Evolutionary conservation across 1,284 basidiomycete species (phyloP).

Genomic region (Cerrena zonata): DNA sequence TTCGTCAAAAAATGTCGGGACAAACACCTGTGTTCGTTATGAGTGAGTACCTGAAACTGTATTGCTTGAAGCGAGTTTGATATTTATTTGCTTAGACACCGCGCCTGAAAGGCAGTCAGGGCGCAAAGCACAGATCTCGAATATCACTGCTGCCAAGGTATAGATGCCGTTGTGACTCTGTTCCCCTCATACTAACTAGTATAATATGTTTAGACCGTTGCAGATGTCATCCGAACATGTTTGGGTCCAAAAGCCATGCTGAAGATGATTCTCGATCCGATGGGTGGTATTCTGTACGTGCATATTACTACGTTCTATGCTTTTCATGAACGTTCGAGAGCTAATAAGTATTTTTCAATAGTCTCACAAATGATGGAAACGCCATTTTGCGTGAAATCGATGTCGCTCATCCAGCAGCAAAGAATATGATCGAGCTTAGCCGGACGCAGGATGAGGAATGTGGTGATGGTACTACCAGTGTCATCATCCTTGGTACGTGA

Average conservation of each 20-base stretch:
- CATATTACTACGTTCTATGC: too few species aligned
- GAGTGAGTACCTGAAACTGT: conserved; percentile 38
- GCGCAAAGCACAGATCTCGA: conserved; percentile 92
- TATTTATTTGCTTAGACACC: conserved; percentile 55
- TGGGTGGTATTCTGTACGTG: conserved; percentile 90
- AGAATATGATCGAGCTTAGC: conserved; percentile 98
- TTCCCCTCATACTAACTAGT: background rate
- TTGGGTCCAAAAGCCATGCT: conserved; percentile 96
- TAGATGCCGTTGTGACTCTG: conserved; percentile 16
- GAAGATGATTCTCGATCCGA: conserved; percentile 98
- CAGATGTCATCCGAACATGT: conserved; percentile 98
- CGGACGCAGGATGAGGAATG: conserved; percentile 98
- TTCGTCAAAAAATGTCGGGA: conserved; percentile 20
- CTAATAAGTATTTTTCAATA: conserved; percentile 34
- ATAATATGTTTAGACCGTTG: conserved; percentile 67
- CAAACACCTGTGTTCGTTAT: conserved; percentile 73
- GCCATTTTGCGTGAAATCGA: conserved; percentile 97
- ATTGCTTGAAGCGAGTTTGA: conserved; percentile 17
- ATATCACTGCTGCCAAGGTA: conserved; percentile 96
- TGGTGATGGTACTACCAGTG: conserved; percentile 94
- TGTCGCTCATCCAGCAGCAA: conserved; percentile 95
- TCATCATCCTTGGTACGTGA: conserved; percentile 86
- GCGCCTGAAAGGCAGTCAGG: conserved; percentile 91
- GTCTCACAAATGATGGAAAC: conserved; percentile 95
- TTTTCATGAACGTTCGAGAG: too few species aligned